Evolutionary conservation across 495 filamentous ascomycete genomes (phyloP).

Genomic region (Amniculicola lignicola): DNA sequence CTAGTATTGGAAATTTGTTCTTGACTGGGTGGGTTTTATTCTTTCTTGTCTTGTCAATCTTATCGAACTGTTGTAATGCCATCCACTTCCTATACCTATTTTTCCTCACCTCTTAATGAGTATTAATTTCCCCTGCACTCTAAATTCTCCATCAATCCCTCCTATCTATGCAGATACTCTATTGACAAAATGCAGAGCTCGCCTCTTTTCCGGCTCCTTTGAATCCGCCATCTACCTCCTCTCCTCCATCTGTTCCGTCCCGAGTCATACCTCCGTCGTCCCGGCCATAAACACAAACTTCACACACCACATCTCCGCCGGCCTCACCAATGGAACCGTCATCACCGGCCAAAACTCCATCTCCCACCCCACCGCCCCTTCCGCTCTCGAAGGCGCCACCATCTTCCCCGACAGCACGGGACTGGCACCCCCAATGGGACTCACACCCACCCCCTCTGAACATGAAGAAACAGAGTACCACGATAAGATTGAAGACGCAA

Average conservation of each 20-base stretch:
- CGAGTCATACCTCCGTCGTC: slow-evolving; percentile 69
- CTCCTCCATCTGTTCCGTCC: slow-evolving; percentile 73
- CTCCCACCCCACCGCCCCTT: slow-evolving; percentile 68
- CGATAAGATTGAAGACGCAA: slow-evolving; percentile 72
- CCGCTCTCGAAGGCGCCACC: slow-evolving; percentile 38
- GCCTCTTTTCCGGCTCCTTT: slow-evolving; percentile 44
- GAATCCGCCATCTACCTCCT: slow-evolving; percentile 46
- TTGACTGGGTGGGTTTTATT: slow-evolving; percentile 82
- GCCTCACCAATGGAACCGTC: slow-evolving; percentile 68
- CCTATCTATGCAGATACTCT: too few relatives aligned
- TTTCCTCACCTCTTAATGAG: too few relatives aligned
- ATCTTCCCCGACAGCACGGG: background rate
- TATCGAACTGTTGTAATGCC: too few relatives aligned
- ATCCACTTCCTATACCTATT: too few relatives aligned
- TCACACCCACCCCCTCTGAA: slow-evolving; percentile 25
- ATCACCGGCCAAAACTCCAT: slow-evolving; percentile 93
- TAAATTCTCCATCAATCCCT: too few relatives aligned
- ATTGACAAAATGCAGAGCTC: slow-evolving; percentile 38
- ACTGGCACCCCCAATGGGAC: too few relatives aligned
- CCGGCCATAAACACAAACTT: slow-evolving; percentile 93
- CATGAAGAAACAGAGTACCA: slow-evolving; percentile 36
- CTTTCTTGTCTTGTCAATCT: too few relatives aligned
- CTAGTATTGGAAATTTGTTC: slow-evolving; percentile 92
- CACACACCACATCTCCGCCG: slow-evolving; percentile 86
- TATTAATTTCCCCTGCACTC: too few relatives aligned